A percentile compares a stretch with the other conserved stretches of the same genome.
Evolutionary conservation across 2,329 filamentous ascomycete species (phyloP).

Genomic region (Trichoderma citrinoviride): DNA sequence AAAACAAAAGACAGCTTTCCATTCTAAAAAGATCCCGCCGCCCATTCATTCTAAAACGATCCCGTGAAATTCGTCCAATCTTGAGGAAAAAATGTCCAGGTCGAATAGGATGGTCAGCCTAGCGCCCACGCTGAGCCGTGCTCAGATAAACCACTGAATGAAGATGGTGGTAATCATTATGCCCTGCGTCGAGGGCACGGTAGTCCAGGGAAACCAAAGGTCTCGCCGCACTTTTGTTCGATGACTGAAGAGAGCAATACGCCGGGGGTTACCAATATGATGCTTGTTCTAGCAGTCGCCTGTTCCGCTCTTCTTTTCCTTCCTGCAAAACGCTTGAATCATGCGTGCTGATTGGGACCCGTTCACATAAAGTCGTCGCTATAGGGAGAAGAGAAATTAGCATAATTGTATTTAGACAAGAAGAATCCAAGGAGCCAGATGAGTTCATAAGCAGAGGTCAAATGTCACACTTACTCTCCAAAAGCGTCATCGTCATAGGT

Average conservation of each 20-base stretch:
- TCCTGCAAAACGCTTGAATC: not conserved
- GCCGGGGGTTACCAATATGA: conserved; percentile 1
- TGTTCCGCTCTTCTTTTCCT: not conserved
- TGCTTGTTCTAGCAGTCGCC: not conserved
- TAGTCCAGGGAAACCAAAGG: not conserved
- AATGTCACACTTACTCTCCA: conserved; percentile 68
- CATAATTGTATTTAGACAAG: no score
- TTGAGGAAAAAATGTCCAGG: not conserved
- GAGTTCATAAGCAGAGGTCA: not conserved
- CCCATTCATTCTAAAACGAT: not conserved
- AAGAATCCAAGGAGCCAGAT: not conserved
- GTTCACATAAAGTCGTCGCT: conserved; percentile 74
- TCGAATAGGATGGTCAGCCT: not conserved
- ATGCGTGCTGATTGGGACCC: not conserved
- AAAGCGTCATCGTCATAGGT: conserved; percentile 76
- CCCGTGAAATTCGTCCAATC: not conserved
- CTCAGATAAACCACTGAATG: not conserved
- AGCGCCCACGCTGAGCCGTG: not conserved
- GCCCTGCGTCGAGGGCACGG: not conserved
- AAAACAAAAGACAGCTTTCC: not conserved
- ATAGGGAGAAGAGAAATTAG: conserved; percentile 25
- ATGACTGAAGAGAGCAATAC: not conserved
- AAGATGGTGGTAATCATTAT: not conserved
- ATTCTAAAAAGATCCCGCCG: not conserved
- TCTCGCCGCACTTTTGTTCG: not conserved